phyloP scores from a whole-genome alignment of 139 green algal species.

The Deuterostichococcus epilithicus region DNA sequence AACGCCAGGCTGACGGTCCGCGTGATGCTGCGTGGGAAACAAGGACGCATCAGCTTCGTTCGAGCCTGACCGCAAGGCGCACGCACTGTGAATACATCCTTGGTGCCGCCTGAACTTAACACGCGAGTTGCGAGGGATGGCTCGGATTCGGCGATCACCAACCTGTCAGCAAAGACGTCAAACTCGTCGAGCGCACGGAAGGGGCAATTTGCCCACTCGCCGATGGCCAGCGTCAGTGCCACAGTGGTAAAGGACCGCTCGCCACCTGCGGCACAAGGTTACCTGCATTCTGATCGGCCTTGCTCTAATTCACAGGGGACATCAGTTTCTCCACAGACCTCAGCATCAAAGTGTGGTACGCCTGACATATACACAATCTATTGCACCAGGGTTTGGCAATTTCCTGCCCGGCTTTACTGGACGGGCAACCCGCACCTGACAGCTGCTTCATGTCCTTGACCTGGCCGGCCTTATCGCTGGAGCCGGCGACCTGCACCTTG shows the following conservation, averaged over 20 bases:
- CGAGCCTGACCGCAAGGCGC: too few relatives aligned
- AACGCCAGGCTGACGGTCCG: background rate
- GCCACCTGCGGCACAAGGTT: slow-evolving; percentile 68
- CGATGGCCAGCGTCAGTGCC: slow-evolving; percentile 81
- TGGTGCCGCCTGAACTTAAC: too few relatives aligned
- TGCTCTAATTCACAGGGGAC: too few relatives aligned
- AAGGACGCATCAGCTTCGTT: too few relatives aligned
- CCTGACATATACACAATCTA: too few relatives aligned
- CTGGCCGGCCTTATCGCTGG: background rate
- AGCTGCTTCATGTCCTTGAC: background rate
- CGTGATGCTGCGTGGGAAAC: background rate
- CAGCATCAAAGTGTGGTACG: too few relatives aligned
- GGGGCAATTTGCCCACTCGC: slow-evolving; percentile 59
- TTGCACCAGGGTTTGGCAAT: too few relatives aligned
- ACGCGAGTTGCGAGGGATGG: too few relatives aligned
- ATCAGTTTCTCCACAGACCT: background rate
- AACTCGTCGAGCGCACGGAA: slow-evolving; percentile 87
- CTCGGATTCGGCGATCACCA: too few relatives aligned
- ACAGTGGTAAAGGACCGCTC: slow-evolving; percentile 90
- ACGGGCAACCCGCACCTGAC: background rate
- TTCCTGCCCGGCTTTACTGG: too few relatives aligned
- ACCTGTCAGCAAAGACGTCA: slow-evolving; percentile 57
- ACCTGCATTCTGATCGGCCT: too few relatives aligned
- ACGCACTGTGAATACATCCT: too few relatives aligned
- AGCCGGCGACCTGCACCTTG: background rate